Base-by-base conservation (phyloP, 768 basidiomycete genomes). In the Mycena pura region DNA sequence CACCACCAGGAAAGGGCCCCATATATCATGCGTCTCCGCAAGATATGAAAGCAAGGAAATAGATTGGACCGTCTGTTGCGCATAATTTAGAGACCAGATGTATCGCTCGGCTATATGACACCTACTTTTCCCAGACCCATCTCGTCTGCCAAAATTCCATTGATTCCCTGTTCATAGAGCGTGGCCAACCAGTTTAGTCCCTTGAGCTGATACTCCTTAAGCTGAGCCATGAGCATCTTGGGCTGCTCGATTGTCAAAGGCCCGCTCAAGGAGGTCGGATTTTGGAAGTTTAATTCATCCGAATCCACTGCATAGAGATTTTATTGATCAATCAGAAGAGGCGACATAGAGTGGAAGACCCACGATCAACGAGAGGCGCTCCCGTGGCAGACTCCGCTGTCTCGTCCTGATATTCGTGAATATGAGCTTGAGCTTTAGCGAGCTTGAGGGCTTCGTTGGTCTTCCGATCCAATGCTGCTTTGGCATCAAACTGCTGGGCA, bases 1-100 rank as follows among this genome's bases (percentile, higher is more conserved):
- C 38, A 99, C 95, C 47, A 99, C 96, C 21, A 99, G 83, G 82
- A 99, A 99, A 13, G 97, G 97, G 0, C 97, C 97, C 97, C 97
- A 99, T 59, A 99, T 97, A 70, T 99, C 93, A 72, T 99, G 97
- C 0, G 88, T 88, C 78, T 99, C 97, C 1, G 96, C 96, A 15
- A 99, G 87, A 75, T 99, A 96, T 7, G 96, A 93, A 44, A 99
- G 82, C 6, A 99, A 77, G 14, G 97, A 96, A 45, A 99, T 99
- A 0, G 96, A 98, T 82, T 99, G 97, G 4, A 99, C 94, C 17
- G 97, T 99, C 91, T 94, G 57, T 4, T 24, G n/a, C 6, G 60
- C 39, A 40, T 60, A 9, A 10, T 51, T n/a, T 40, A 48, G n/a
- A 49, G 14, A 31, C 60, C 19, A 59, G 34, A 38, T 25, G 8